phyloP scores from a whole-genome alignment of 768 basidiomycete species.

The Pisolithus microcarpus region DNA sequence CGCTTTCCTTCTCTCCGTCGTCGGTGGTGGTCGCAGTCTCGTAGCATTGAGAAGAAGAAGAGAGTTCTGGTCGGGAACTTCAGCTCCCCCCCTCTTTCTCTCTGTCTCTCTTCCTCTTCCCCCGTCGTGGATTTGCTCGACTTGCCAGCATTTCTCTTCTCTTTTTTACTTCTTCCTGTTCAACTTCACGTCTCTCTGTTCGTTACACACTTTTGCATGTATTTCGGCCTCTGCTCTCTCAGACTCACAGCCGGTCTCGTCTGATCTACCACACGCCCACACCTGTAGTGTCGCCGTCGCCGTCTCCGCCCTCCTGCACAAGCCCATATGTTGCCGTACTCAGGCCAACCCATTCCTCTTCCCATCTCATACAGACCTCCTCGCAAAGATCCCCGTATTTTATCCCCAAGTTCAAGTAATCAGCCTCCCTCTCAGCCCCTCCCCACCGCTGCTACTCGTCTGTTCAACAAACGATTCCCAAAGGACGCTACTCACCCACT shows the following conservation, averaged over 20 bases:
- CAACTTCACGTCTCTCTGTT: not conserved
- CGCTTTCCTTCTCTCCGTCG: no score
- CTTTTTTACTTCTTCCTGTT: not conserved
- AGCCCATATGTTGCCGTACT: slow-evolving; percentile 55
- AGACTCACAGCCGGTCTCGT: slow-evolving; percentile 42
- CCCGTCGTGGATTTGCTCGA: not conserved
- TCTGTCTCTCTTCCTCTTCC: no score
- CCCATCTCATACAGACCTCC: slow-evolving; percentile 24
- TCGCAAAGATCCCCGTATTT: slow-evolving; percentile 25
- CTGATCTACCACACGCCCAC: slow-evolving; percentile 30
- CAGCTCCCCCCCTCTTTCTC: not conserved
- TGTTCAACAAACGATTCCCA: slow-evolving; percentile 30
- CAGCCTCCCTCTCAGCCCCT: slow-evolving; percentile 10
- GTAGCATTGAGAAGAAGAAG: no score
- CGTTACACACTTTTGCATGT: slow-evolving; percentile 17
- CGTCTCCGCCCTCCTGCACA: slow-evolving; percentile 20
- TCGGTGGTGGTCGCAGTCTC: no score
- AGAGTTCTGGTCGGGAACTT: no score
- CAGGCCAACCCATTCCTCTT: slow-evolving; percentile 28
- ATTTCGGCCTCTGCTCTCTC: slow-evolving; percentile 17
- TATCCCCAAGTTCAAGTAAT: slow-evolving; percentile 23
- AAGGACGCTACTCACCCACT: slow-evolving; percentile 22
- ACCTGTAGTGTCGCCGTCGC: slow-evolving; percentile 8
- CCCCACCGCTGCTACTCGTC: slow-evolving; percentile 16
- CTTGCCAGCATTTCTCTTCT: not conserved